Conservation (phyloP, 306 rosid genomes). For the Inga laurina region DNA sequence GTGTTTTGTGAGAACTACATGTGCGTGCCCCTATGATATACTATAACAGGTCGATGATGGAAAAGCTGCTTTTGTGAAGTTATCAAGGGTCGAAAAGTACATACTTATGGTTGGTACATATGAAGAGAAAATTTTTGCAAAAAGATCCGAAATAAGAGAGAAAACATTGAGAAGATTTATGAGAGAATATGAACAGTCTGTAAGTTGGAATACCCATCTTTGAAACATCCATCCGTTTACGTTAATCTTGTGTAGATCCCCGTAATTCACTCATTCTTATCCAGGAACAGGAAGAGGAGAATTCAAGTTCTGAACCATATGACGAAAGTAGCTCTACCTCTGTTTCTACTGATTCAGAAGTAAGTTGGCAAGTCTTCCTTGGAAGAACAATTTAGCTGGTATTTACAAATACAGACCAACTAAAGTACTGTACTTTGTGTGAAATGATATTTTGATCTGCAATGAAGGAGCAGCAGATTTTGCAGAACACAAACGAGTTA, state of each 20-base stretch:
- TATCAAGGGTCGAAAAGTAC: slow-evolving; percentile 59
- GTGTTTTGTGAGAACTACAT: neutral
- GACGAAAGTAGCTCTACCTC: slow-evolving; percentile 18
- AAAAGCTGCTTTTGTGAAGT: slow-evolving; percentile 37
- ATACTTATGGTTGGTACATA: slow-evolving; percentile 43
- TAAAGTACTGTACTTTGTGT: neutral
- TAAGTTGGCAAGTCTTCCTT: slow-evolving; percentile 6
- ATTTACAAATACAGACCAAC: neutral
- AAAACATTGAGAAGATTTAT: slow-evolving; percentile 24
- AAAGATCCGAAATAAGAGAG: slow-evolving; percentile 39
- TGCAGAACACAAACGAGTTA: slow-evolving; percentile 50
- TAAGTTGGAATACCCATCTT: slow-evolving; percentile 33
- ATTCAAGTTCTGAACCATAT: neutral
- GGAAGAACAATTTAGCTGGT: neutral
- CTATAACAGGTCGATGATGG: slow-evolving; percentile 37
- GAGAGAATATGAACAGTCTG: slow-evolving; percentile 16
- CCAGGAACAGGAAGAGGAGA: slow-evolving; percentile 34
- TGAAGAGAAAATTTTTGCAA: slow-evolving; percentile 55
- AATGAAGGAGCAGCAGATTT: slow-evolving; percentile 32
- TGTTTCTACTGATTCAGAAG: slow-evolving; percentile 15
- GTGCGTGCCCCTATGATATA: neutral
- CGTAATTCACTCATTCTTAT: neutral
- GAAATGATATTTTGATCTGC: neutral
- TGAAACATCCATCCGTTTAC: neutral
- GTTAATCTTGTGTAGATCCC: neutral